Percentiles rank a stretch among this genome's conserved stretches.
These are phyloP conservation scores for Leccinum griseonigrum DNA, from an alignment of 1,284 basidiomycete species.

Conservation along the genomic window DNA sequence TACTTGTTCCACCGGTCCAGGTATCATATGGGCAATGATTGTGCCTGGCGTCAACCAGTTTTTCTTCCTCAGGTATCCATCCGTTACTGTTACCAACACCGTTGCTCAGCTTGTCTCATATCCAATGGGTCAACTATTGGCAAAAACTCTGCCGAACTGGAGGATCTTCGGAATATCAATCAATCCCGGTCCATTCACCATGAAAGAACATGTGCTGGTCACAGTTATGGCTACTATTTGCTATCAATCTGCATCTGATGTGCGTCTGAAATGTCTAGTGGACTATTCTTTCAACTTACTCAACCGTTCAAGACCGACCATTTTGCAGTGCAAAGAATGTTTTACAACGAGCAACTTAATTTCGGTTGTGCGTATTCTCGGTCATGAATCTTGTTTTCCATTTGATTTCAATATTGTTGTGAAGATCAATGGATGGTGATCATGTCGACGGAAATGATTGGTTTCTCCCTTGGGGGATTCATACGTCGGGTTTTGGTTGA, in stretches of 20 bases:
- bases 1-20: conserved; percentile 11
- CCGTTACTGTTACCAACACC: conserved; percentile 50
- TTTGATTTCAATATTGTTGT: conserved; percentile 42
- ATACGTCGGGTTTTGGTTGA: conserved; percentile 76
- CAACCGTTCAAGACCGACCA: conserved; percentile 41
- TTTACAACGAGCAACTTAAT: conserved; percentile 63
- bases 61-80: conserved; percentile 65
- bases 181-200: conserved; percentile 70
- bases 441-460: conserved; percentile 84
- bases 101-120: conserved; percentile 68
- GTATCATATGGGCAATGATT: conserved; percentile 54
- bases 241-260: conserved; percentile 38
- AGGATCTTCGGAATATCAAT: conserved; percentile 55
- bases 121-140: conserved; percentile 62
- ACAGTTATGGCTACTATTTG: conserved; percentile 84
- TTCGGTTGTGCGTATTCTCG: conserved; percentile 49
- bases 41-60: conserved; percentile 63
- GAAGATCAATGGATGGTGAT: conserved; percentile 76
- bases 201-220: conserved; percentile 67
- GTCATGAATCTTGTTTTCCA: background rate
- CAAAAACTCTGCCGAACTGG: conserved; percentile 49
- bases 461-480: conserved; percentile 86
- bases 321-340: conserved; percentile 71
- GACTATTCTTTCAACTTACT: conserved; percentile 1
- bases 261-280: conserved; percentile 7